Percentiles rank a stretch among this genome's conserved stretches.
Conservation (phyloP, 805 yeast species). For the Cyberlindnera subsufficiens region DNA sequence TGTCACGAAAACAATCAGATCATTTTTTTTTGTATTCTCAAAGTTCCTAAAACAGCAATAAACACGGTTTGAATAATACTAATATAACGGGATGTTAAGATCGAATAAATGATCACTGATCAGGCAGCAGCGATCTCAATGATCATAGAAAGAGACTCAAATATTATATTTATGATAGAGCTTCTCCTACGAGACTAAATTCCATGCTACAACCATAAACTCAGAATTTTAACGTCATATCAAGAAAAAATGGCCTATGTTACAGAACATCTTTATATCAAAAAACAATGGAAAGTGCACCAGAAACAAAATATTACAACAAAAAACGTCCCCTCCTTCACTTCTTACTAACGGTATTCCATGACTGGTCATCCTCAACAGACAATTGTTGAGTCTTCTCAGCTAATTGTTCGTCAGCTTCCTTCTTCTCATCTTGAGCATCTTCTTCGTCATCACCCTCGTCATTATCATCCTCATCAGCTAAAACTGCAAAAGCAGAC, state of each 20-base stretch:
- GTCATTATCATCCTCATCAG: conserved; percentile 47
- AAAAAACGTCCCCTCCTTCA: background rate
- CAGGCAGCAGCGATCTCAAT: no score
- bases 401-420: conserved; percentile 26
- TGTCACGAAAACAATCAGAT: no score
- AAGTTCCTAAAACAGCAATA: no score
- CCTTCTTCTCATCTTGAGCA: conserved; percentile 10
- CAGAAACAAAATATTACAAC: background rate
- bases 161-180: no score
- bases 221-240: background rate
- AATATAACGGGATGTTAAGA: no score
- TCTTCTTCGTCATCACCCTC: conserved; percentile 24
- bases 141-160: no score
- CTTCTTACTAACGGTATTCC: conserved; percentile 44
- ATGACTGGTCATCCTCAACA: conserved; percentile 32
- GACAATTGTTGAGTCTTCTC: conserved; percentile 35
- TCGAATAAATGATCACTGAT: no score
- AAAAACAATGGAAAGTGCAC: background rate
- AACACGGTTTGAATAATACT: no score
- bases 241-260: background rate
- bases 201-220: no score
- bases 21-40: no score
- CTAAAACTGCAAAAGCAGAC: conserved; percentile 45
- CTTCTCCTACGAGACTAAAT: no score
- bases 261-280: background rate